These are phyloP conservation scores for Neoscytalidium dimidiatum DNA, from an alignment of 2,329 filamentous ascomycete genomes.

Conservation along the genomic window DNA sequence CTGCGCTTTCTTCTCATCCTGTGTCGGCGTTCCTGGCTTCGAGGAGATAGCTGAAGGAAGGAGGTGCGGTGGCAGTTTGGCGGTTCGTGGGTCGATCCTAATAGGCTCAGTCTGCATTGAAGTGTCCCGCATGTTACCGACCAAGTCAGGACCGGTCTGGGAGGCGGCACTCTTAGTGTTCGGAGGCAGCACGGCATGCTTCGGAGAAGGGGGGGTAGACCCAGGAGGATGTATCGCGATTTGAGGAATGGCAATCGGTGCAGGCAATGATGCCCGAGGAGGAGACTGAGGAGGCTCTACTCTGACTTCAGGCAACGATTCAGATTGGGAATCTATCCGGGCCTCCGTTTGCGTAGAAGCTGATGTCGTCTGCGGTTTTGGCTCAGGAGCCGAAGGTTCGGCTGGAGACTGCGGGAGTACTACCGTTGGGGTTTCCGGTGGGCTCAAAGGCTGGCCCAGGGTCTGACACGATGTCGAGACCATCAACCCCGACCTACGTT, in stretches of 20 bases:
- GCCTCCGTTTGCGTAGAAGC: conserved; percentile 63
- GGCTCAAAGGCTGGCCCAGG: conserved; percentile 62
- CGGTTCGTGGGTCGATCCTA: conserved; percentile 74
- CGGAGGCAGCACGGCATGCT: conserved; percentile 75
- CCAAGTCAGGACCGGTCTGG: conserved; percentile 66
- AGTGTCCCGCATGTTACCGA: conserved; percentile 52
- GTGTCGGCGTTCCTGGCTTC: conserved; percentile 45
- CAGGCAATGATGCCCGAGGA: conserved; percentile 35
- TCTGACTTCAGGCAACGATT: conserved; percentile 25
- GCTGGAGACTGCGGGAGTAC: conserved; percentile 45
- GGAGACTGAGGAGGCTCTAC: conserved; percentile 30
- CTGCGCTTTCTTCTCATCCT: conserved; percentile 9
- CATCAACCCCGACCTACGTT: conserved; percentile 47
- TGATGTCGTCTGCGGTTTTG: conserved; percentile 51
- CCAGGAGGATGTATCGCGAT: conserved; percentile 87
- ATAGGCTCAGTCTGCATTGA: conserved; percentile 91
- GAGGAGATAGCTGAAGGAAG: conserved; percentile 75
- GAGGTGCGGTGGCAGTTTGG: conserved; percentile 74
- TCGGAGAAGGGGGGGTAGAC: conserved; percentile 57
- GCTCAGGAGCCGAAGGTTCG: conserved; percentile 37
- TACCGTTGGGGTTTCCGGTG: conserved; percentile 63
- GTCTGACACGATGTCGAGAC: conserved; percentile 68
- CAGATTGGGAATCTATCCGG: conserved; percentile 28
- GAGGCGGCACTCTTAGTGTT: conserved; percentile 79
- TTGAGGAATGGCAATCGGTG: conserved; percentile 66